Conservation (phyloP, 2,329 filamentous ascomycete genomes). For the Paracorniculantispora psalliotae region DNA sequence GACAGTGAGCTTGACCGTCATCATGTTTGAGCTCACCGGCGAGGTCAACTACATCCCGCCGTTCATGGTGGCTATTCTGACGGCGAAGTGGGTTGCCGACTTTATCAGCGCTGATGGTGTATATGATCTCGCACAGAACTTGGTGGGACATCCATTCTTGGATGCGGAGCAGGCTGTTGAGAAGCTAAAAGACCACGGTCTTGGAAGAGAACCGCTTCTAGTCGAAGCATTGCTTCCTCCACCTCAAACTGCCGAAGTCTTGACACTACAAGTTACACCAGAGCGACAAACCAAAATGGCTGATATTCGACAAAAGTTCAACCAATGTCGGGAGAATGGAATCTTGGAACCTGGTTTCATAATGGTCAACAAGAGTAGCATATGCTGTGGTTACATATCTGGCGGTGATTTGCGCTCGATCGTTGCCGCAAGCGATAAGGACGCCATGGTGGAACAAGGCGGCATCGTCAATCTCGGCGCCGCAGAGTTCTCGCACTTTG, state of each 20-base stretch:
- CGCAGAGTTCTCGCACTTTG: slow-evolving; percentile 38
- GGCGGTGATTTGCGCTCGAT: slow-evolving; percentile 50
- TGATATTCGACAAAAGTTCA: background rate
- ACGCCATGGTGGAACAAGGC: slow-evolving; percentile 16
- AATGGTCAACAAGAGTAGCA: slow-evolving; percentile 41
- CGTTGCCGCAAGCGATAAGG: slow-evolving; percentile 30
- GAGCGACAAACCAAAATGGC: background rate
- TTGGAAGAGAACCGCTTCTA: slow-evolving; percentile 31
- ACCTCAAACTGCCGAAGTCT: background rate
- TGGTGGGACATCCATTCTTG: slow-evolving; percentile 55
- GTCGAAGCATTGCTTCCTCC: background rate
- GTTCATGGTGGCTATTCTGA: slow-evolving; percentile 98
- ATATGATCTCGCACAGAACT: slow-evolving; percentile 55
- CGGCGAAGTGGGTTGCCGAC: slow-evolving; percentile 97
- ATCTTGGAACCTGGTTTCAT: slow-evolving; percentile 51
- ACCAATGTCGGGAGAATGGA: slow-evolving; percentile 25
- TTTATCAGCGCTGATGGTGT: slow-evolving; percentile 47
- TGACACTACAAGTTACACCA: background rate
- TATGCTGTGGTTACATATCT: slow-evolving; percentile 51
- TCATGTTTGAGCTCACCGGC: slow-evolving; percentile 98
- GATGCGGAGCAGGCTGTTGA: slow-evolving; percentile 44
- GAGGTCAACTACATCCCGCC: slow-evolving; percentile 93
- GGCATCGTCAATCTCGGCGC: slow-evolving; percentile 27
- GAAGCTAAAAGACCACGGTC: slow-evolving; percentile 31
- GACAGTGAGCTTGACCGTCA: slow-evolving; percentile 97